Conservation (phyloP, 805 yeast species). For the Sungouiella blattae region DNA sequence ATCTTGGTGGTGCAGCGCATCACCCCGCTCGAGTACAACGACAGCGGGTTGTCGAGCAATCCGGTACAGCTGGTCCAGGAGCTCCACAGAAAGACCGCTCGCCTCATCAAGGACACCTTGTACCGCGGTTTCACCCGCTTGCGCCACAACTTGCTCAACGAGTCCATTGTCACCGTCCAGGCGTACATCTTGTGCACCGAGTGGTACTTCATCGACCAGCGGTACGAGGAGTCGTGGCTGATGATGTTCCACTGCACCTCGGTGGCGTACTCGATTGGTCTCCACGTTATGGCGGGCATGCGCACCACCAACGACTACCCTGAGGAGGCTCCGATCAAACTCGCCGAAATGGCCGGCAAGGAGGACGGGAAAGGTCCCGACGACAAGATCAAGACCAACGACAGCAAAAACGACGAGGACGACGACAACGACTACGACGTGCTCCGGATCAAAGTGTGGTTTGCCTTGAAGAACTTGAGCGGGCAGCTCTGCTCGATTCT, state of each 20-base stretch:
- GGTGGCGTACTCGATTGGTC: slow-evolving; percentile 48
- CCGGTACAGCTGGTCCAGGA: slow-evolving; percentile 15
- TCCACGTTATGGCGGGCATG: slow-evolving; percentile 42
- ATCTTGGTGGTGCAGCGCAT: slow-evolving; percentile 37
- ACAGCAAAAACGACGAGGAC: slow-evolving; percentile 18
- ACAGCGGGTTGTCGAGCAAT: slow-evolving; percentile 6
- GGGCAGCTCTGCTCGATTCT: slow-evolving; percentile 49
- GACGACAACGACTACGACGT: slow-evolving; percentile 34
- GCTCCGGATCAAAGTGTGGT: slow-evolving; percentile 45
- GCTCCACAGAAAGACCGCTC: slow-evolving; percentile 15
- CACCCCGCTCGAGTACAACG: slow-evolving; percentile 26
- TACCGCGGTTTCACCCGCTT: slow-evolving; percentile 42
- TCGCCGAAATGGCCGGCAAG: not conserved
- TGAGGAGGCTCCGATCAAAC: slow-evolving; percentile 3
- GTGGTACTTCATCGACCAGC: slow-evolving; percentile 46
- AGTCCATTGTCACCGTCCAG: slow-evolving; percentile 46
- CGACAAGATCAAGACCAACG: not conserved
- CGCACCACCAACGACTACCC: slow-evolving; percentile 8
- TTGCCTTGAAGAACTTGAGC: slow-evolving; percentile 45
- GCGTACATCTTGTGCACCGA: slow-evolving; percentile 51
- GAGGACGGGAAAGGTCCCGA: slow-evolving; percentile 19
- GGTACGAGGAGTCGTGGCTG: slow-evolving; percentile 52
- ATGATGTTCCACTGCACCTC: slow-evolving; percentile 48
- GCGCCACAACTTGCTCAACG: slow-evolving; percentile 45
- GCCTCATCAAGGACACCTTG: slow-evolving; percentile 22